These are phyloP conservation scores for Penicillium robsamsonii DNA, from an alignment of 495 filamentous ascomycete genomes.

Conservation along the genomic window DNA sequence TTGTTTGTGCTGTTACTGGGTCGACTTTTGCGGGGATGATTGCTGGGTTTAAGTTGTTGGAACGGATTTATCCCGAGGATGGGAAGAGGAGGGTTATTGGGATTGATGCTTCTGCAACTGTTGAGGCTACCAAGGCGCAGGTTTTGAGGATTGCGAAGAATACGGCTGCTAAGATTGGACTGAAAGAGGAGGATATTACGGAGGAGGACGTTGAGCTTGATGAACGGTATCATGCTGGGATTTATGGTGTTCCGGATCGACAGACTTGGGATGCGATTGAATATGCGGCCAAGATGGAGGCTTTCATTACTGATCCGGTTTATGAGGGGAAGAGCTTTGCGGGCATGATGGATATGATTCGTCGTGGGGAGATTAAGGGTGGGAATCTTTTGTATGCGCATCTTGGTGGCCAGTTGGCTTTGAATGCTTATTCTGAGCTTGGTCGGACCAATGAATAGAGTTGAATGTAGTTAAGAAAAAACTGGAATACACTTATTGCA, in stretches of 20 bases:
- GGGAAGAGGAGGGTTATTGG: constrained; percentile 53
- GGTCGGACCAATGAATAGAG: constrained; percentile 23
- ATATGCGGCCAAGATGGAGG: constrained; percentile 60
- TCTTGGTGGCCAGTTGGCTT: constrained; percentile 59
- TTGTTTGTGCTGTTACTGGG: constrained; percentile 64
- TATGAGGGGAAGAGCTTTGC: constrained; percentile 68
- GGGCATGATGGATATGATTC: constrained; percentile 63
- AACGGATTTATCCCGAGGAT: constrained; percentile 39
- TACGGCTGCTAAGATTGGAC: constrained; percentile 56
- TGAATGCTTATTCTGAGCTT: constrained; percentile 55
- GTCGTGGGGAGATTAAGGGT: constrained; percentile 52
- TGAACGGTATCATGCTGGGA: constrained; percentile 59
- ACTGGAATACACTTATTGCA: too few relatives aligned
- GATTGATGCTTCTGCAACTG: constrained; percentile 61
- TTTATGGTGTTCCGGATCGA: constrained; percentile 58
- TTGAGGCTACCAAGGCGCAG: constrained; percentile 53
- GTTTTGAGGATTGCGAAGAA: constrained; percentile 58
- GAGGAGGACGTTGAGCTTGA: constrained; percentile 57
- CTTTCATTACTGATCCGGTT: constrained; percentile 65
- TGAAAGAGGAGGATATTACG: constrained; percentile 52
- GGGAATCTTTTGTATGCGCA: constrained; percentile 64
- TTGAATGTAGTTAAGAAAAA: too few relatives aligned
- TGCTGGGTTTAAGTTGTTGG: constrained; percentile 58
- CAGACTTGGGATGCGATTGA: constrained; percentile 59
- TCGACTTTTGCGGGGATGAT: constrained; percentile 63